phyloP scores from a whole-genome alignment of 805 yeast species.

The Monosporozyma aerobia region DNA sequence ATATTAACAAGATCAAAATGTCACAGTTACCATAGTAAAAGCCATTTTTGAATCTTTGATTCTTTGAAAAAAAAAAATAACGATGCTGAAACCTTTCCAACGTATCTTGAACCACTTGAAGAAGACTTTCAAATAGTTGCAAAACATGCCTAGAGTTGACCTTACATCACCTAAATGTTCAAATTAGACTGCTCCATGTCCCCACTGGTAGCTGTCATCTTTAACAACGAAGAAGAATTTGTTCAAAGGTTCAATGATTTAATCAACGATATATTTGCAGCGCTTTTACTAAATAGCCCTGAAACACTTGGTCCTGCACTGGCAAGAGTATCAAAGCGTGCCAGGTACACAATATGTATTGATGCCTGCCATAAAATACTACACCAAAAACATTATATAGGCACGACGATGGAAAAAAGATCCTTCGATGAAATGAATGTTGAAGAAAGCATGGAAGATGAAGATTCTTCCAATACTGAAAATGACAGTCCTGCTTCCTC shows the following conservation, averaged over 20 bases:
- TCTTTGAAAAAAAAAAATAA: background rate
- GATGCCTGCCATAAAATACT: background rate
- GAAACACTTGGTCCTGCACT: background rate
- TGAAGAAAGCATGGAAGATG: background rate
- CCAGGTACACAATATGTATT: background rate
- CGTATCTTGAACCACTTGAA: background rate
- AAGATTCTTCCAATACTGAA: background rate
- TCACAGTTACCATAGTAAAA: background rate
- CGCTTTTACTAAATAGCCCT: background rate
- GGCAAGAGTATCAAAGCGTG: background rate
- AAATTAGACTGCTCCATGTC: background rate
- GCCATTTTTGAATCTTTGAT: background rate
- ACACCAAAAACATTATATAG: background rate
- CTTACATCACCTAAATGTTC: background rate
- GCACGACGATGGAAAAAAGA: background rate
- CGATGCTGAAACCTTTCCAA: background rate
- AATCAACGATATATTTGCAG: background rate
- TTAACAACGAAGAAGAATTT: background rate
- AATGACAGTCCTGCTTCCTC: no score
- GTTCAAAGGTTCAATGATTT: background rate
- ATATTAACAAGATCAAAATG: background rate
- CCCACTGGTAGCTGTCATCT: background rate
- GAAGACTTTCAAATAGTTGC: background rate
- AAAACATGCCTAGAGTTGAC: no score
- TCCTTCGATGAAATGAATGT: background rate